phyloP scores from a whole-genome alignment of 2,329 filamentous ascomycete genomes.

The Cladosporium halotolerans region DNA sequence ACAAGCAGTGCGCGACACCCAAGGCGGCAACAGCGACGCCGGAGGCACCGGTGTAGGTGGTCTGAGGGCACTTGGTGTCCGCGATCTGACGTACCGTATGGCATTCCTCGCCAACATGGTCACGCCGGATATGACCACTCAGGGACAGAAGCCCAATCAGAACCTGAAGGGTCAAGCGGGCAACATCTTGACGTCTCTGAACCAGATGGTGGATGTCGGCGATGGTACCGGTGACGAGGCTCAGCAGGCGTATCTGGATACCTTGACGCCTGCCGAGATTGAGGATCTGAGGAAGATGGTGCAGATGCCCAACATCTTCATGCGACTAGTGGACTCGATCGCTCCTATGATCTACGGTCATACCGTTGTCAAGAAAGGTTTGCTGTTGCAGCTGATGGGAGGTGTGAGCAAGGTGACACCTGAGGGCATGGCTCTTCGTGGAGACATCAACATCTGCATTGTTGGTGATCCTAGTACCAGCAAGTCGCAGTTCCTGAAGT shows the following conservation, averaged over 20 bases:
- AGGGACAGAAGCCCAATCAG: constrained; percentile 63
- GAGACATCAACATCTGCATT: constrained; percentile 97
- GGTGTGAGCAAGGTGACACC: constrained; percentile 87
- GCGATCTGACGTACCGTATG: constrained; percentile 88
- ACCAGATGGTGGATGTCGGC: constrained; percentile 63
- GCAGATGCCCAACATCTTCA: constrained; percentile 91
- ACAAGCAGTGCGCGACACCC: constrained; percentile 78
- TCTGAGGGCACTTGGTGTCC: constrained; percentile 85
- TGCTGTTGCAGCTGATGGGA: constrained; percentile 91
- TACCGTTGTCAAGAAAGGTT: constrained; percentile 93
- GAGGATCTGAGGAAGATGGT: constrained; percentile 90
- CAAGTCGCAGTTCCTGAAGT: constrained; percentile 97
- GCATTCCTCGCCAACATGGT: constrained; percentile 98
- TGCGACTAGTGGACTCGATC: constrained; percentile 83
- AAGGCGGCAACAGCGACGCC: constrained; percentile 57
- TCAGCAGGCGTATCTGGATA: constrained; percentile 79
- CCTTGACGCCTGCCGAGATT: constrained; percentile 79
- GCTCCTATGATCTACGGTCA: constrained; percentile 97
- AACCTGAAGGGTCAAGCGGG: constrained; percentile 65
- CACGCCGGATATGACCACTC: constrained; percentile 75
- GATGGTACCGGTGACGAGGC: constrained; percentile 72
- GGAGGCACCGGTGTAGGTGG: constrained; percentile 81
- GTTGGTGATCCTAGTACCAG: constrained; percentile 95
- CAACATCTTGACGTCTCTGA: constrained; percentile 80
- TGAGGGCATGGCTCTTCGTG: constrained; percentile 91